Evolutionary conservation across 2,329 filamentous ascomycete genomes (phyloP).

Genomic region (Fusarium pseudocircinatum): DNA sequence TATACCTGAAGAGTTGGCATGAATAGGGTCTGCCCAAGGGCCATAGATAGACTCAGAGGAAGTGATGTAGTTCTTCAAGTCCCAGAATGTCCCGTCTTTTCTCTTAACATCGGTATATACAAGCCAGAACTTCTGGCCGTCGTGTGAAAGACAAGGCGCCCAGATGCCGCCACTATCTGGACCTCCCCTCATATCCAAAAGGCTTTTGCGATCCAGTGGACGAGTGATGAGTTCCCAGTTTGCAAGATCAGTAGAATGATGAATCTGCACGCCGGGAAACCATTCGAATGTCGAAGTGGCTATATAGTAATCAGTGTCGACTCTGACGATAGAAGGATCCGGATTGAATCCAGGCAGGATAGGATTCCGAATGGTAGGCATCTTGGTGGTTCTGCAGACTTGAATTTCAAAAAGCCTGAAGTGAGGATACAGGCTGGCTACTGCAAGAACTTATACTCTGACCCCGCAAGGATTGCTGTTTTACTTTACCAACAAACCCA

Average conservation of each 20-base stretch:
- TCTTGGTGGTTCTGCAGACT: conserved; percentile 33
- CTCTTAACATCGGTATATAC: conserved; percentile 73
- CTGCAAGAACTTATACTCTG: background rate
- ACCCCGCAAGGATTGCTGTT: background rate
- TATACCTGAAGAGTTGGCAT: conserved; percentile 68
- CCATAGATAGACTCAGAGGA: conserved; percentile 57
- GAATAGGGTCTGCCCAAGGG: conserved; percentile 68
- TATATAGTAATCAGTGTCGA: conserved; percentile 63
- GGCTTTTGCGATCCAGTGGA: conserved; percentile 58
- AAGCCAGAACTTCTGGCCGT: conserved; percentile 68
- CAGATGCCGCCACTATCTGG: conserved; percentile 69
- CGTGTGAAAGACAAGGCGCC: conserved; percentile 70
- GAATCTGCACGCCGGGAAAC: conserved; percentile 64
- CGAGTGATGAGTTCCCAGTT: conserved; percentile 60
- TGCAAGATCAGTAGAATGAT: conserved; percentile 61
- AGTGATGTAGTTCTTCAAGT: conserved; percentile 67
- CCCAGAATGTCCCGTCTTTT: conserved; percentile 72
- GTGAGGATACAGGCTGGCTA: background rate
- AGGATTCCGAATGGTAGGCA: conserved; percentile 60
- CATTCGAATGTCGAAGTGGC: conserved; percentile 65
- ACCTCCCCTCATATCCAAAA: conserved; percentile 66
- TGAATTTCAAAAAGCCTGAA: background rate
- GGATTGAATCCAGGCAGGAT: conserved; percentile 66
- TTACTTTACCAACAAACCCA: background rate
- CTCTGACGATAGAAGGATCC: conserved; percentile 62